Conservation (phyloP, 805 yeast species). For the Ogataea polymorpha region DNA sequence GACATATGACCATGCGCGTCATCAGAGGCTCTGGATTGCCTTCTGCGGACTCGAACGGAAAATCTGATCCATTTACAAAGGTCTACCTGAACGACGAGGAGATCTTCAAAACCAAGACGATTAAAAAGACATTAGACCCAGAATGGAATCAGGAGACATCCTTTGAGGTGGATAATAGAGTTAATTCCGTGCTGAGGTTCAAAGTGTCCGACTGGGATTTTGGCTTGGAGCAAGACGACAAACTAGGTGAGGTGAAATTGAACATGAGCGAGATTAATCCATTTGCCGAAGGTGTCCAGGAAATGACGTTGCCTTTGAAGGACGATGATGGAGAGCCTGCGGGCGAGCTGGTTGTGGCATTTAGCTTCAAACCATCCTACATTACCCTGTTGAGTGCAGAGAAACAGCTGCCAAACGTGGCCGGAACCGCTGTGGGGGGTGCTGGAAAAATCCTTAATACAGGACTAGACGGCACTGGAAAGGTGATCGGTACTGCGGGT, state of each 20-base stretch:
- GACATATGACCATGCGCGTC: constrained; percentile 60
- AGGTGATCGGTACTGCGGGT: constrained; percentile 47
- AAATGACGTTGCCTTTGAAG: constrained; percentile 48
- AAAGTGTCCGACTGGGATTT: constrained; percentile 88
- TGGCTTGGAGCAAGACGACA: constrained; percentile 83
- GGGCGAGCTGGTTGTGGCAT: constrained; percentile 60
- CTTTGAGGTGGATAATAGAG: constrained; percentile 58
- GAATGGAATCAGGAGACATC: constrained; percentile 73
- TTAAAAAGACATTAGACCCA: constrained; percentile 89
- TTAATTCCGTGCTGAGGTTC: constrained; percentile 54
- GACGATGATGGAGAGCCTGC: constrained; percentile 51
- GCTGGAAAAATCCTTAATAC: constrained; percentile 45
- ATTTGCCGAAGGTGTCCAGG: constrained; percentile 40
- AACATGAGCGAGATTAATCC: constrained; percentile 62
- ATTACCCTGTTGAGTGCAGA: constrained; percentile 41
- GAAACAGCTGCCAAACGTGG: constrained; percentile 37
- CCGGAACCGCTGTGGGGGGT: constrained; percentile 41
- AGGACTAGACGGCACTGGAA: constrained; percentile 39
- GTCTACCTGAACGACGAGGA: constrained; percentile 63
- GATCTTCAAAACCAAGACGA: constrained; percentile 71
- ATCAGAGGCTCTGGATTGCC: constrained; percentile 64
- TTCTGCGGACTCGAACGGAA: constrained; percentile 88
- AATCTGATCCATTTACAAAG: constrained; percentile 86
- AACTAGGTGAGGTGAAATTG: constrained; percentile 62
- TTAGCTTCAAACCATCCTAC: constrained; percentile 70